phyloP scores from a whole-genome alignment of 75 land plant species.

The Sequoiadendron giganteum region DNA sequence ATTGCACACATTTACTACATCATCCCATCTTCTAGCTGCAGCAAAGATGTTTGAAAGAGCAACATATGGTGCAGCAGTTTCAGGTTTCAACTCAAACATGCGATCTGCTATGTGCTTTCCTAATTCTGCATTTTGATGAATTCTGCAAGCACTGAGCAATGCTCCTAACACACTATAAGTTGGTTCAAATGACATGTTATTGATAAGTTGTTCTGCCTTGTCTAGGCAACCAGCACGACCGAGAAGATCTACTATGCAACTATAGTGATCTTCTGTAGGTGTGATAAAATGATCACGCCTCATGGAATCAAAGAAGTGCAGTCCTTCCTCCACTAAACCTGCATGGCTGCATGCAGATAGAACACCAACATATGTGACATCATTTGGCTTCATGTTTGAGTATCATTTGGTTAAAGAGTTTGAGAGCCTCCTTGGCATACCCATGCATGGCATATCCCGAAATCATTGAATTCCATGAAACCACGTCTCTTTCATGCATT shows the following conservation, averaged over 20 bases:
- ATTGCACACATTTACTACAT: constrained; percentile 9
- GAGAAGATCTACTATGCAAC: constrained; percentile 7
- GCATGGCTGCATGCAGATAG: constrained; percentile 31
- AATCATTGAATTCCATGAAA: constrained; percentile 27
- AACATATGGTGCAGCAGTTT: constrained; percentile 4
- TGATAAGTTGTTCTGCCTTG: constrained; percentile 4
- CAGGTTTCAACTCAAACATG: constrained; percentile 9
- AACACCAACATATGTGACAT: constrained; percentile 20
- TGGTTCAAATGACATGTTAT: constrained; percentile 10
- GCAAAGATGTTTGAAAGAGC: constrained; percentile 27
- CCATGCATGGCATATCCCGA: constrained; percentile 32
- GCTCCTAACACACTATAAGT: constrained; percentile 2
- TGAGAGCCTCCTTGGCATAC: constrained; percentile 18
- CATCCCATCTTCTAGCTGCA: constrained; percentile 27
- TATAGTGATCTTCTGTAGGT: constrained; percentile 11
- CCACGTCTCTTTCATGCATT: constrained; percentile 34
- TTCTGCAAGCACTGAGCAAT: constrained; percentile 19
- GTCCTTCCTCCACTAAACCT: constrained; percentile 23
- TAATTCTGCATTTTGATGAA: constrained; percentile 2
- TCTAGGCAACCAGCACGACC: constrained; percentile 14
- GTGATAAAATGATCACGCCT: constrained; percentile 3
- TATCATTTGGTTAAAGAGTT: constrained; percentile 8
- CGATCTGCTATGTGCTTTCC: constrained; percentile 1
- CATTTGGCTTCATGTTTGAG: constrained; percentile 18
- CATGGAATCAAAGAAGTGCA: constrained; percentile 12